phyloP scores from a whole-genome alignment of 2,329 filamentous ascomycete species.

The Scytalidium sp. region DNA sequence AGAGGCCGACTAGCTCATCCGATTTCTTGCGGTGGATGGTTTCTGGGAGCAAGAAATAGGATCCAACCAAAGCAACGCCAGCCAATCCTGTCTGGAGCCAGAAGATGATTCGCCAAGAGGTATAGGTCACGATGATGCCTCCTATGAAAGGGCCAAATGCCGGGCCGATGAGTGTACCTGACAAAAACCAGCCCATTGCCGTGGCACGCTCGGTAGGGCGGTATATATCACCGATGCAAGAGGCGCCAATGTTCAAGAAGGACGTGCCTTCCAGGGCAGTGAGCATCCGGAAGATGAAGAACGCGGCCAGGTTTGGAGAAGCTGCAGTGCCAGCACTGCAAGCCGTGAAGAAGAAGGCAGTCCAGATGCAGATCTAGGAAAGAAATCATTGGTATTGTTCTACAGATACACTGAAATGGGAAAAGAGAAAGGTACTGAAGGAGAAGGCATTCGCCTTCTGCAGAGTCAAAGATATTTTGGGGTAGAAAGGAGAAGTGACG shows the following conservation, averaged over 20 bases:
- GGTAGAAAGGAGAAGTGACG: slow-evolving; percentile 22
- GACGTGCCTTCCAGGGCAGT: slow-evolving; percentile 74
- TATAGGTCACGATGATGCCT: slow-evolving; percentile 74
- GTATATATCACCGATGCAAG: slow-evolving; percentile 66
- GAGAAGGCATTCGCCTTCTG: too few relatives aligned
- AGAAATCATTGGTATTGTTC: neutral
- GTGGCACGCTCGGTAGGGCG: slow-evolving; percentile 67
- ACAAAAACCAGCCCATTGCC: slow-evolving; percentile 71
- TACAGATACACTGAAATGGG: neutral
- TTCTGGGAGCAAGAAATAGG: slow-evolving; percentile 68
- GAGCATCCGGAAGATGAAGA: slow-evolving; percentile 71
- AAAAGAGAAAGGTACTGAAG: too few relatives aligned
- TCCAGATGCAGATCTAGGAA: slow-evolving; percentile 54
- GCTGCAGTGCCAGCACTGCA: slow-evolving; percentile 72
- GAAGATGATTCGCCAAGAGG: slow-evolving; percentile 72
- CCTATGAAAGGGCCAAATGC: slow-evolving; percentile 69
- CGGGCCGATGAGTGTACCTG: slow-evolving; percentile 69
- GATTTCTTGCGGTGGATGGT: slow-evolving; percentile 66
- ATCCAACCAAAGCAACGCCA: slow-evolving; percentile 53
- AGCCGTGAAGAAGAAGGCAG: slow-evolving; percentile 60
- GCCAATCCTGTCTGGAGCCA: slow-evolving; percentile 72
- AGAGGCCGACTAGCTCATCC: slow-evolving; percentile 57
- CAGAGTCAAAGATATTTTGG: too few relatives aligned
- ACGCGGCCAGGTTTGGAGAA: slow-evolving; percentile 66
- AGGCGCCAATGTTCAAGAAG: slow-evolving; percentile 69